Evolutionary conservation across 306 rosid species (phyloP).

Genomic region (Mucuna pruriens): DNA sequence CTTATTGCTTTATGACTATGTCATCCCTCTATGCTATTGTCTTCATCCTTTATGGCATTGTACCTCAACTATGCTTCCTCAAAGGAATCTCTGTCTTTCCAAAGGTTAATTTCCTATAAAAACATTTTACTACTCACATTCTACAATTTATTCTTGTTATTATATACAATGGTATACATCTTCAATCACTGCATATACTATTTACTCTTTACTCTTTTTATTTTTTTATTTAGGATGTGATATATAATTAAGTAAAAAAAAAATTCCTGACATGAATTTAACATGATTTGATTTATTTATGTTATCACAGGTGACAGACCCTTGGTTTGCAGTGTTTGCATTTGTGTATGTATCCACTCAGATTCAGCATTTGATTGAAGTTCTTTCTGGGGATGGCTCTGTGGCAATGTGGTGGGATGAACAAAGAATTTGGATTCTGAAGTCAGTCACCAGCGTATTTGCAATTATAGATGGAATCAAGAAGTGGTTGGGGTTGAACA

Average conservation of each 20-base stretch:
- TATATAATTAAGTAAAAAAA: too few relatives aligned
- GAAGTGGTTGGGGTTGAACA: slow-evolving; percentile 44
- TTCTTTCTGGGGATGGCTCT: slow-evolving; percentile 46
- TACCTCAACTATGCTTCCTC: slow-evolving; percentile 52
- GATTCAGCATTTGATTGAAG: slow-evolving; percentile 51
- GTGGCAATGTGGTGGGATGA: slow-evolving; percentile 59
- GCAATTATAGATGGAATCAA: slow-evolving; percentile 38
- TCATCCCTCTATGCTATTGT: slow-evolving; percentile 36
- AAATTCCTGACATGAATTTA: not conserved
- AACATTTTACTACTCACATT: not conserved
- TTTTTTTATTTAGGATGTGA: too few relatives aligned
- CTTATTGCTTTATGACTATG: slow-evolving; percentile 37
- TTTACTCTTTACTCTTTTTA: too few relatives aligned
- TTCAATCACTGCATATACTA: too few relatives aligned
- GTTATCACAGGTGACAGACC: slow-evolving; percentile 42
- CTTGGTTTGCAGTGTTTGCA: slow-evolving; percentile 57
- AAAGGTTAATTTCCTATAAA: slow-evolving; percentile 27
- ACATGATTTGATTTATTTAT: not conserved
- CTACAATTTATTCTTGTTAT: not conserved
- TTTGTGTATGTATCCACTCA: slow-evolving; percentile 40
- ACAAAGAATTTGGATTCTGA: slow-evolving; percentile 54
- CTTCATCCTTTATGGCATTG: slow-evolving; percentile 46
- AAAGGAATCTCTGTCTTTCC: slow-evolving; percentile 50
- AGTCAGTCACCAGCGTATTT: slow-evolving; percentile 44
- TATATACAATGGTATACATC: too few relatives aligned